Percentiles rank a stretch among this genome's conserved stretches.
These are phyloP conservation scores for Ammopiptanthus mongolicus DNA, from an alignment of 306 rosid genomes.

Conservation along the genomic window DNA sequence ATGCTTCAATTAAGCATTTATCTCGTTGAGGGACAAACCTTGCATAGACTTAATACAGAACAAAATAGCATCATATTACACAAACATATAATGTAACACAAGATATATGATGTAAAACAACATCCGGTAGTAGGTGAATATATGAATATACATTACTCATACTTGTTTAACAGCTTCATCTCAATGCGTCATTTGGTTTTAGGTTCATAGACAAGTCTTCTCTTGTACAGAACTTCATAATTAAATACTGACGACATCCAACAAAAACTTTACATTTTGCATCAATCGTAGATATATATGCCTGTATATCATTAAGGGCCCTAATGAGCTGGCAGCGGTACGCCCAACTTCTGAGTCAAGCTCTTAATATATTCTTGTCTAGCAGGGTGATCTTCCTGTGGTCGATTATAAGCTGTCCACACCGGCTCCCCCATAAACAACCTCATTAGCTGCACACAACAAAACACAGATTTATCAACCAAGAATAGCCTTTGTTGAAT, in stretches of 20 bases:
- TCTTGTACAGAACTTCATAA: not conserved
- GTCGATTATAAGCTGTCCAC: constrained; percentile 83
- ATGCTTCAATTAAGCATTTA: not conserved
- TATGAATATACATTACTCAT: not conserved
- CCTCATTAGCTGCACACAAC: constrained; percentile 66
- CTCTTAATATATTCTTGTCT: constrained; percentile 66
- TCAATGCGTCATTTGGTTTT: not conserved
- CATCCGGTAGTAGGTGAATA: not conserved
- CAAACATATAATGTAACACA: too few species aligned
- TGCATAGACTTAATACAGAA: not conserved
- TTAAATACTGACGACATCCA: not conserved
- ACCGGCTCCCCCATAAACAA: constrained; percentile 82
- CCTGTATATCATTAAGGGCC: not conserved
- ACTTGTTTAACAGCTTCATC: not conserved
- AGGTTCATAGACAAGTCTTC: not conserved
- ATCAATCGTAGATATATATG: not conserved
- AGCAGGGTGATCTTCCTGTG: constrained; percentile 86
- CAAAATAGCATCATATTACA: not conserved
- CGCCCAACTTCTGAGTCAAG: constrained; percentile 45
- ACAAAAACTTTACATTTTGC: not conserved
- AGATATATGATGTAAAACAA: not conserved
- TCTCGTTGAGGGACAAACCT: not conserved
- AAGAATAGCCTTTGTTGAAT: not conserved
- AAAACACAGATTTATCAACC: not conserved
- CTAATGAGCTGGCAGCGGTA: constrained; percentile 62